Conservation (phyloP, 306 rosid genomes). For the Ochetophila trinervis region DNA sequence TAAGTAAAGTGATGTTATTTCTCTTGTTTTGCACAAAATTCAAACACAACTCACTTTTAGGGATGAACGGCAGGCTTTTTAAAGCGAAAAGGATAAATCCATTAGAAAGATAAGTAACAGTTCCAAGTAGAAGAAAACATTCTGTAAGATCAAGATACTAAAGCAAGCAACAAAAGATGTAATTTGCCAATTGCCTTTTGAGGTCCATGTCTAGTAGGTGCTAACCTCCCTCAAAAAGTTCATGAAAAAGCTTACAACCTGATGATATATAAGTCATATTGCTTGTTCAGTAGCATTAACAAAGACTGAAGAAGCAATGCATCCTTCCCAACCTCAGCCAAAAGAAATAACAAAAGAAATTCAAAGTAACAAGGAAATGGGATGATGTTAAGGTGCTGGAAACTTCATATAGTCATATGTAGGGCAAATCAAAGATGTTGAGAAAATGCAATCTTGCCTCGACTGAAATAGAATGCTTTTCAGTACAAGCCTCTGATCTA, state of each 20-base stretch:
- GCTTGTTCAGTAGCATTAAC: too few species aligned
- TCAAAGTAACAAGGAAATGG: neutral
- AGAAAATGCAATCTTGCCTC: constrained; percentile 42
- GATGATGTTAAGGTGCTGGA: neutral
- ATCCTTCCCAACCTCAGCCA: neutral
- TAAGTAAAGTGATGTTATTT: neutral
- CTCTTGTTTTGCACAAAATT: too few species aligned
- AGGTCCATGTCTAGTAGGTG: too few species aligned
- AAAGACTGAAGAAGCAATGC: too few species aligned
- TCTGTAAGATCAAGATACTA: neutral
- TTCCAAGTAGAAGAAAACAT: neutral
- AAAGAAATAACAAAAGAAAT: neutral
- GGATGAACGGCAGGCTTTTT: too few species aligned
- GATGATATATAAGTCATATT: too few species aligned
- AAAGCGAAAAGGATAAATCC: neutral
- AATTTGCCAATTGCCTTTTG: too few species aligned
- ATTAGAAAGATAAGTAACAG: neutral
- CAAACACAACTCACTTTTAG: too few species aligned
- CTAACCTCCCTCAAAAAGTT: too few species aligned
- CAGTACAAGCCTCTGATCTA: constrained; percentile 34
- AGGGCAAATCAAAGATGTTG: neutral
- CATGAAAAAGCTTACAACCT: too few species aligned
- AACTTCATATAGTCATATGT: neutral
- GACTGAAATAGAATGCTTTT: constrained; percentile 58
- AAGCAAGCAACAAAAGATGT: neutral